phyloP scores from a whole-genome alignment of 257 asterid species.

The Nemophila menziesii region DNA sequence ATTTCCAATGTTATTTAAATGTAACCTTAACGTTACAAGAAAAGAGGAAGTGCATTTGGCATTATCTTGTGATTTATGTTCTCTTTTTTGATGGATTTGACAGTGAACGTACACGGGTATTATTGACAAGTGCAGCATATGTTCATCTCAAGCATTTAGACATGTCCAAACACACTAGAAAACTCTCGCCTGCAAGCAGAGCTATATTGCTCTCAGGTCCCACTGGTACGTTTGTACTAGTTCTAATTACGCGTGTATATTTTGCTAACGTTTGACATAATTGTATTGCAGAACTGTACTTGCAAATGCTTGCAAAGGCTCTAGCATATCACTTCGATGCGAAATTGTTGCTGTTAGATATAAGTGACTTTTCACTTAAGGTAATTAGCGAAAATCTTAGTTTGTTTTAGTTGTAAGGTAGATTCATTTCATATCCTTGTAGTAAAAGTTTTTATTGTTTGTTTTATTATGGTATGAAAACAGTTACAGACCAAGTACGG shows the following conservation, averaged over 20 bases:
- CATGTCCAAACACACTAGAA: constrained; percentile 71
- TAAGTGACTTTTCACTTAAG: constrained; percentile 76
- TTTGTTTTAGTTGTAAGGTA: constrained; percentile 9
- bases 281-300: constrained; percentile 44
- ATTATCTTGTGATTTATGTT: background rate
- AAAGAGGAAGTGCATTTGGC: background rate
- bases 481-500: constrained; percentile 95
- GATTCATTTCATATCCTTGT: constrained; percentile 3
- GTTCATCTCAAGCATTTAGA: constrained; percentile 78
- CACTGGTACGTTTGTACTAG: constrained; percentile 39
- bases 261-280: background rate
- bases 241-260: background rate
- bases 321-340: constrained; percentile 76
- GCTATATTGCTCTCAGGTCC: constrained; percentile 88
- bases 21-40: background rate
- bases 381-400: constrained; percentile 21
- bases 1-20: too few relatives aligned
- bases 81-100: constrained; percentile 17
- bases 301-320: constrained; percentile 76
- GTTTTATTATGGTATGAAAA: constrained; percentile 8
- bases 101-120: constrained; percentile 64
- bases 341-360: constrained; percentile 62
- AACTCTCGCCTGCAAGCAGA: constrained; percentile 89
- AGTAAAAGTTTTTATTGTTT: constrained; percentile 10
- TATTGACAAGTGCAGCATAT: constrained; percentile 75